Evolutionary conservation across 164 flowering plant genomes (phyloP), one percentile per base, ranked within the genome.

Genomic region (Piper betle): DNA sequence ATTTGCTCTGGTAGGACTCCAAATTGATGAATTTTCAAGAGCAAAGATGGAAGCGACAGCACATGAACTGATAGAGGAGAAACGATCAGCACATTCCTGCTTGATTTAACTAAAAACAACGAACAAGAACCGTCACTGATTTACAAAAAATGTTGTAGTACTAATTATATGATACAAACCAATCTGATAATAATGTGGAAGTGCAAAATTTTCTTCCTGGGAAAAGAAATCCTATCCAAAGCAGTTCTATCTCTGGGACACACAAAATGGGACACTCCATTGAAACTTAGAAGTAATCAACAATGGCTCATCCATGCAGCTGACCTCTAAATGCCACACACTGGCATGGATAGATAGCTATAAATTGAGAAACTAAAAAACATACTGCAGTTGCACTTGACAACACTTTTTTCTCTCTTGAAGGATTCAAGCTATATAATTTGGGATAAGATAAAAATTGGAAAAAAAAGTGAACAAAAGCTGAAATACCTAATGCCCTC

Each of bases 1-100:
- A 55, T 25, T 9, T 55, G 25, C 0, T 38, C 61, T 68, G 53
- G 66, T 81, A 90, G 96, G 95, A 65, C 81, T 91, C 38, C 77
- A 84, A 69, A 84, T 87, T 16, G 83, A 91, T 55, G 88, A 80
- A 52, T 77, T 87, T 64, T 87, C 96, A 37, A 80, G 87, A 74
- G 64, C 64, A 38, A 87, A 81, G 76, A 77, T 91, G 96, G 96
- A 91, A 69, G 82, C 77, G 6, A 77, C 96, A 11, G 83, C 82
- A 13, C 64, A 79, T 41, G 96, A 91, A 77, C 87, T 86, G 17
- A 60, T 68, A 16, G 91, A 87, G 72, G 97, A 91, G 78, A 86
- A 77, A 67, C 33, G 80, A 13, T 65, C 86, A 62, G 97, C 96
- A 8, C 72, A 84, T 72, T 84, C 89, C 37, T 83, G 87, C 73